These are phyloP conservation scores for Cordyceps cateniannulata DNA, from an alignment of 2,329 filamentous ascomycete species.

Conservation along the genomic window DNA sequence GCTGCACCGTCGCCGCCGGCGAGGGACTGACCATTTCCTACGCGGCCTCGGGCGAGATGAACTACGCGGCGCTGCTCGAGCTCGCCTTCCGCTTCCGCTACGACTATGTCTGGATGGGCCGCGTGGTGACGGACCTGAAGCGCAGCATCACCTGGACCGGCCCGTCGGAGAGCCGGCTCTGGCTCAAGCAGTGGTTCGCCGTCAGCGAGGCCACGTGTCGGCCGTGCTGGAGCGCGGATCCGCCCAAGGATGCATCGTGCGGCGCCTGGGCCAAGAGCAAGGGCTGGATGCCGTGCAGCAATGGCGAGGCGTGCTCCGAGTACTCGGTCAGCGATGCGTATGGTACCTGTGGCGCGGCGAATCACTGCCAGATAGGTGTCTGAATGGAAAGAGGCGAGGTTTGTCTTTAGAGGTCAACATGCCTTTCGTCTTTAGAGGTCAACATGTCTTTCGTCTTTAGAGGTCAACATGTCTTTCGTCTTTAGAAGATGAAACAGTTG, in stretches of 20 bases:
- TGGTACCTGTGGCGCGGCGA: neutral
- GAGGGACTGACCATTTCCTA: neutral
- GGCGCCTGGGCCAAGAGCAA: neutral
- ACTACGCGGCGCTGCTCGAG: neutral
- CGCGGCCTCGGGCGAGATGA: neutral
- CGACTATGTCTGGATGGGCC: too few relatives aligned
- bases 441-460: too few relatives aligned
- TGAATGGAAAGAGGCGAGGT: too few relatives aligned
- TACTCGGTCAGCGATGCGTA: neutral
- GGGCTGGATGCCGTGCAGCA: neutral
- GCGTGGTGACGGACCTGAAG: neutral
- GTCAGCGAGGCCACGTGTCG: neutral
- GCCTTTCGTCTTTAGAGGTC: too few relatives aligned
- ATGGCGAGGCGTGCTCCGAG: neutral
- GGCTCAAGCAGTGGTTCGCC: conserved; percentile 6
- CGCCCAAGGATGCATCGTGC: too few relatives aligned
- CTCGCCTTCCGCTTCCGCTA: too few relatives aligned
- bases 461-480: too few relatives aligned
- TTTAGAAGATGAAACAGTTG: too few relatives aligned
- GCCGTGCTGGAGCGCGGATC: neutral
- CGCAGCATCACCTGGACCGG: too few relatives aligned
- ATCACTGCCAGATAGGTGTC: too few relatives aligned
- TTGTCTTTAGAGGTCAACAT: too few relatives aligned
- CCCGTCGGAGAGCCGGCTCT: neutral
- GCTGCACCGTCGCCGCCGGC: neutral